Evolutionary conservation across 2,329 filamentous ascomycete genomes (phyloP).

Genomic region (Arthroderma uncinatum): DNA sequence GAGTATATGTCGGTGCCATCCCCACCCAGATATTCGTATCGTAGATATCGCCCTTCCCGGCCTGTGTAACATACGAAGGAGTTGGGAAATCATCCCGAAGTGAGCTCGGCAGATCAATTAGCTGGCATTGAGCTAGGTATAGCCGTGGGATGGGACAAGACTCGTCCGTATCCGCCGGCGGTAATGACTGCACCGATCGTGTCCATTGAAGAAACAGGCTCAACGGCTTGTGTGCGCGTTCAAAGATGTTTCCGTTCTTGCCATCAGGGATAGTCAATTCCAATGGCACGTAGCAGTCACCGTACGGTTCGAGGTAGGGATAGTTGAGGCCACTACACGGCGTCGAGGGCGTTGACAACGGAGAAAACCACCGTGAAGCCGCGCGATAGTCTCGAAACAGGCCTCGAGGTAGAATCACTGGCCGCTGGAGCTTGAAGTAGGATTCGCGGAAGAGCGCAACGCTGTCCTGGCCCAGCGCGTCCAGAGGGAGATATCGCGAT

Average conservation of each 20-base stretch:
- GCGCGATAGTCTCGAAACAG: constrained; percentile 42
- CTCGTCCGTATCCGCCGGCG: constrained; percentile 18
- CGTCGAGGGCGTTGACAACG: constrained; percentile 21
- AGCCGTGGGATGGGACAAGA: constrained; percentile 34
- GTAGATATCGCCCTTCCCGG: constrained; percentile 76
- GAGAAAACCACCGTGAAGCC: constrained; percentile 49
- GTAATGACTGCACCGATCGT: constrained; percentile 14
- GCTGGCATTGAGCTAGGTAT: constrained; percentile 75
- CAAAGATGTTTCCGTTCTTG: constrained; percentile 24
- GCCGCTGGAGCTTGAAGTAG: constrained; percentile 44
- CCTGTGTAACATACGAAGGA: constrained; percentile 50
- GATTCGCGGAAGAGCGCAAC: constrained; percentile 42
- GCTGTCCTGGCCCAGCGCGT: constrained; percentile 24
- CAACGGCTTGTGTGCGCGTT: constrained; percentile 42
- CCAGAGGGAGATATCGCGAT: constrained; percentile 15
- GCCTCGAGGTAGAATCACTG: constrained; percentile 41
- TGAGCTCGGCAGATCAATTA: constrained; percentile 53
- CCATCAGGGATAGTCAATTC: constrained; percentile 39
- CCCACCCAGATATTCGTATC: constrained; percentile 81
- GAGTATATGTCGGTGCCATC: constrained; percentile 73
- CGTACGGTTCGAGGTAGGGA: constrained; percentile 37
- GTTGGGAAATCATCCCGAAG: constrained; percentile 57
- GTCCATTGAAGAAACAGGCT: constrained; percentile 52
- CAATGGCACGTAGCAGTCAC: constrained; percentile 44
- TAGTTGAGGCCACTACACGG: constrained; percentile 28